These are phyloP conservation scores for Aspergillus candidus DNA, from an alignment of 2,329 filamentous ascomycete genomes.

Conservation along the genomic window DNA sequence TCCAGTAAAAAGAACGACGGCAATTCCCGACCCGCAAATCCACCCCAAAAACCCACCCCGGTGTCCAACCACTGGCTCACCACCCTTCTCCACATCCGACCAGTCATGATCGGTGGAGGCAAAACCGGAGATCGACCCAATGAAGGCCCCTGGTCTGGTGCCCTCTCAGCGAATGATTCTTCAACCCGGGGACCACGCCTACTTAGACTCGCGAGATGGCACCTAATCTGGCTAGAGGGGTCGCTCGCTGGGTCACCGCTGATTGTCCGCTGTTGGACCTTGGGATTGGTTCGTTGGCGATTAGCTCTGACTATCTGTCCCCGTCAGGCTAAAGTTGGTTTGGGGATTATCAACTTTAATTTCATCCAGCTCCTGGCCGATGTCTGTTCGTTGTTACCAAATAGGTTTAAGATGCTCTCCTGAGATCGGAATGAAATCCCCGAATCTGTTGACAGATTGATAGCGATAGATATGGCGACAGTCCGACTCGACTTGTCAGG, in stretches of 20 bases:
- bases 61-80: conserved; percentile 3
- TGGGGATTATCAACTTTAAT: conserved; percentile 8
- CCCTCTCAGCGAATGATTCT: too few relatives aligned
- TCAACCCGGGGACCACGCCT: too few relatives aligned
- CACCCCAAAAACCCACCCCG: background rate
- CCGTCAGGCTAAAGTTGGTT: too few relatives aligned
- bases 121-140: background rate
- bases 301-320: too few relatives aligned
- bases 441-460: too few relatives aligned
- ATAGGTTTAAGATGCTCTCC: too few relatives aligned
- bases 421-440: too few relatives aligned
- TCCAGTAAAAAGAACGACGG: conserved; percentile 5
- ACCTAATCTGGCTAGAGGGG: conserved; percentile 15
- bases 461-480: too few relatives aligned
- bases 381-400: too few relatives aligned
- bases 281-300: too few relatives aligned
- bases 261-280: background rate
- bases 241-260: conserved; percentile 5
- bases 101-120: too few relatives aligned
- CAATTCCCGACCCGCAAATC: conserved; percentile 3
- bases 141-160: conserved; percentile 4
- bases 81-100: conserved; percentile 14
- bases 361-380: background rate
- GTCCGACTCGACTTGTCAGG: conserved; percentile 2
- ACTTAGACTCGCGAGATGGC: conserved; percentile 19